Percentiles rank a stretch among this genome's conserved stretches.
Evolutionary conservation across 2,329 filamentous ascomycete species (phyloP).

Genomic region (Stagonosporopsis chrysanthemi): DNA sequence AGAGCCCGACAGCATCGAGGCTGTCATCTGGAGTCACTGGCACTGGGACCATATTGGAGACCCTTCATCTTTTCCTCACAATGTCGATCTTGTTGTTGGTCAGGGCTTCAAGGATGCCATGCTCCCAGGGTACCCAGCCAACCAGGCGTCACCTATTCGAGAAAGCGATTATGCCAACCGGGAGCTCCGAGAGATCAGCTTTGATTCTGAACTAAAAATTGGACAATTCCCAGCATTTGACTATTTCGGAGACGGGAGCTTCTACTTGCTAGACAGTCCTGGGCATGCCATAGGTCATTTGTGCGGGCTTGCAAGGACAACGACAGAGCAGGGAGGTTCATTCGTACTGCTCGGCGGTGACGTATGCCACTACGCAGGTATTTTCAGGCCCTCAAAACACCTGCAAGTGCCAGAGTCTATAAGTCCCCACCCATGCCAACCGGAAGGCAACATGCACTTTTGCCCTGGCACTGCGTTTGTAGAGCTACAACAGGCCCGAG

Average conservation of each 20-base stretch:
- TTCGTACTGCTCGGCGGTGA: conserved; percentile 43
- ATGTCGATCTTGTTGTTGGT: conserved; percentile 60
- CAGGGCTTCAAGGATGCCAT: conserved; percentile 59
- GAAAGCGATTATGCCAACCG: conserved; percentile 36
- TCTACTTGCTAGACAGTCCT: conserved; percentile 63
- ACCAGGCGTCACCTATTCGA: conserved; percentile 28
- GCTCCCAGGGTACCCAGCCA: conserved; percentile 57
- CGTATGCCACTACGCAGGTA: conserved; percentile 36
- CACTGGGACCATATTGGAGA: conserved; percentile 60
- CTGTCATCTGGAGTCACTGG: conserved; percentile 56
- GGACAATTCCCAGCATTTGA: conserved; percentile 59
- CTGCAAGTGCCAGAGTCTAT: conserved; percentile 30
- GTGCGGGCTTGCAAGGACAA: conserved; percentile 58
- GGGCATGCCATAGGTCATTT: conserved; percentile 62
- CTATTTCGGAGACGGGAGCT: conserved; percentile 64
- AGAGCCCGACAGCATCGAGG: conserved; percentile 43
- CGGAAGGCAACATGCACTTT: conserved; percentile 15
- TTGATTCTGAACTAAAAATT: conserved; percentile 38
- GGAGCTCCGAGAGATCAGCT: conserved; percentile 33
- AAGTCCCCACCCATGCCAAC: conserved; percentile 25
- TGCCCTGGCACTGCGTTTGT: conserved; percentile 30
- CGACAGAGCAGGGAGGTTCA: conserved; percentile 16
- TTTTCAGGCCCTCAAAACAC: conserved; percentile 35
- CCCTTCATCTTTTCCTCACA: conserved; percentile 55
- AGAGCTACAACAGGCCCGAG: conserved; percentile 26